Evolutionary conservation across 1,139 yeast genomes (phyloP).

Genomic region (Suhomyces wounanorum): DNA sequence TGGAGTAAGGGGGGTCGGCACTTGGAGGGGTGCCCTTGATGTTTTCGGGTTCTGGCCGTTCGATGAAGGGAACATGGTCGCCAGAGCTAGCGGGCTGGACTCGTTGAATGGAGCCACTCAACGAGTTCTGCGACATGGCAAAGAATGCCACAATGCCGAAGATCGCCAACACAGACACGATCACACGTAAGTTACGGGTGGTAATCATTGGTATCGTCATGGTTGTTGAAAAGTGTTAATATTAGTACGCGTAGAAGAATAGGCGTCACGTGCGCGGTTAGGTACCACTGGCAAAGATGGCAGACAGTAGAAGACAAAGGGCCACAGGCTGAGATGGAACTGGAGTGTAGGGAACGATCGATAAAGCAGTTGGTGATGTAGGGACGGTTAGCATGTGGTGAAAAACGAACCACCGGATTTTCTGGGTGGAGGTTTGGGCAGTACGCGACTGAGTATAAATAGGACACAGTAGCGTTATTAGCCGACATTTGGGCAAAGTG

Average conservation of each 20-base stretch:
- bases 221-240: constrained; percentile 3
- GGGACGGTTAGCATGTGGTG: no score
- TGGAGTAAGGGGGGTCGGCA: constrained; percentile 38
- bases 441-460: background rate
- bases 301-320: background rate
- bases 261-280: background rate
- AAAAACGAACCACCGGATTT: background rate
- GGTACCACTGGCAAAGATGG: no score
- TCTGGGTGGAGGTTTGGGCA: background rate
- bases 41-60: constrained; percentile 25
- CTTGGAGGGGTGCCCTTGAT: constrained; percentile 42
- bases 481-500: background rate
- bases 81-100: constrained; percentile 31
- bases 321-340: background rate
- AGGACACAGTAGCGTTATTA: background rate
- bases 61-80: constrained; percentile 19
- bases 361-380: no score
- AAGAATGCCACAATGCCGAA: constrained; percentile 40
- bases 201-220: constrained; percentile 27
- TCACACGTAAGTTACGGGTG: constrained; percentile 41
- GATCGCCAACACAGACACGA: constrained; percentile 37
- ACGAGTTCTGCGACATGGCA: constrained; percentile 34
- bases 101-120: constrained; percentile 29
- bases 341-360: background rate
- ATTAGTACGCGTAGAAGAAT: constrained; percentile 8